Percentiles rank a stretch among this genome's conserved stretches.
Conservation (phyloP, 305 asterid species). For the Fraxinus ornus region DNA sequence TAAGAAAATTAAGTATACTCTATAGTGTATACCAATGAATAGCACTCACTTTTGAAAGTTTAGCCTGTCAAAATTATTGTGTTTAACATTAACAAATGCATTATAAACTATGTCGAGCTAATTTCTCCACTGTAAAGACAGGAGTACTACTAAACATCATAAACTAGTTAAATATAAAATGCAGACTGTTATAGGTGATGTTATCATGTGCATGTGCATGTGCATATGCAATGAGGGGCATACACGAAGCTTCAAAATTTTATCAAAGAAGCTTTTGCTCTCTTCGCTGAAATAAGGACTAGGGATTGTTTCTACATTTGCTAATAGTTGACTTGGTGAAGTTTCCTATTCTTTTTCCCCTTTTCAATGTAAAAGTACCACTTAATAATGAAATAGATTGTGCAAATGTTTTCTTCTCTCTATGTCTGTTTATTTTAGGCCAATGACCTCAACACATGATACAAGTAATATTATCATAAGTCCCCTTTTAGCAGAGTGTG, state of each 20-base stretch:
- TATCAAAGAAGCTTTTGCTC: not conserved
- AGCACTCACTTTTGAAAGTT: not conserved
- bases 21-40: not conserved
- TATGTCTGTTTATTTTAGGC: not conserved
- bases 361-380: not conserved
- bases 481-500: not conserved
- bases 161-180: not conserved
- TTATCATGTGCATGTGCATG: not conserved
- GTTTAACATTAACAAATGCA: not conserved
- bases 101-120: not conserved
- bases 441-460: not conserved
- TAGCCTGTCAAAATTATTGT: not conserved
- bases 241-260: not conserved
- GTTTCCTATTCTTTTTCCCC: not conserved
- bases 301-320: not conserved
- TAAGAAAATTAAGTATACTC: not conserved
- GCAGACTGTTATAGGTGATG: not conserved
- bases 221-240: not conserved
- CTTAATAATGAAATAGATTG: not conserved
- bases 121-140: not conserved
- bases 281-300: not conserved
- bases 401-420: not conserved
- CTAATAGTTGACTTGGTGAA: not conserved
- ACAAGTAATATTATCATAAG: not conserved
- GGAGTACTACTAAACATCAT: not conserved